These are phyloP conservation scores for Ascocoryne sarcoides DNA, from an alignment of 2,329 filamentous ascomycete species.

Conservation along the genomic window DNA sequence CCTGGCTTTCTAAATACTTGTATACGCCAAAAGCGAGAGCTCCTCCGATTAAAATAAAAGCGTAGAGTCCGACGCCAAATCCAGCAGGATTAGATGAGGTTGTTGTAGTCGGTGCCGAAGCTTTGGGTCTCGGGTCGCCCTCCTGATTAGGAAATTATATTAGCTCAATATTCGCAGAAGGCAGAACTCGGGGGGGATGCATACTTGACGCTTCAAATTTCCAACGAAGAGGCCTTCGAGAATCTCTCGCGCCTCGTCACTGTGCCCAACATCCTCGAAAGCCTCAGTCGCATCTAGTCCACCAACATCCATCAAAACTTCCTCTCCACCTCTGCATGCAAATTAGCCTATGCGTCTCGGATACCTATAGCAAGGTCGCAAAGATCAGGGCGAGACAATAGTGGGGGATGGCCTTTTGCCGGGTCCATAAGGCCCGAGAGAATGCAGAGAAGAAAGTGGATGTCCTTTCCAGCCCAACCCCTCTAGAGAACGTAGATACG, in stretches of 20 bases:
- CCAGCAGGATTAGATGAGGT: conserved; percentile 40
- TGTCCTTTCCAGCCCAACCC: no score
- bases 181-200: conserved; percentile 49
- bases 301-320: conserved; percentile 91
- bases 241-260: conserved; percentile 94
- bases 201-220: conserved; percentile 70
- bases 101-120: conserved; percentile 42
- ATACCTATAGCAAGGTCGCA: background rate
- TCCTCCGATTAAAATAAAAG: conserved; percentile 68
- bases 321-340: conserved; percentile 76
- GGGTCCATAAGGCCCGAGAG: no score
- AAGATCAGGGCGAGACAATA: conserved; percentile 4
- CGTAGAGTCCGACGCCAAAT: conserved; percentile 72
- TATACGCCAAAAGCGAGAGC: conserved; percentile 71
- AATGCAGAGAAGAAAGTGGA: no score
- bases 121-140: conserved; percentile 66
- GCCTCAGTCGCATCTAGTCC: conserved; percentile 96
- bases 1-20: conserved; percentile 61
- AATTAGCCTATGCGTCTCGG: conserved; percentile 9
- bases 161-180: background rate
- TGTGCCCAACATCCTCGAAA: conserved; percentile 98
- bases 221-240: conserved; percentile 70
- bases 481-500: no score
- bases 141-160: background rate
- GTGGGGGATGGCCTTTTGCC: no score